Base-by-base conservation (phyloP, 495 filamentous ascomycete genomes). In the Bryoglossum gracile region DNA sequence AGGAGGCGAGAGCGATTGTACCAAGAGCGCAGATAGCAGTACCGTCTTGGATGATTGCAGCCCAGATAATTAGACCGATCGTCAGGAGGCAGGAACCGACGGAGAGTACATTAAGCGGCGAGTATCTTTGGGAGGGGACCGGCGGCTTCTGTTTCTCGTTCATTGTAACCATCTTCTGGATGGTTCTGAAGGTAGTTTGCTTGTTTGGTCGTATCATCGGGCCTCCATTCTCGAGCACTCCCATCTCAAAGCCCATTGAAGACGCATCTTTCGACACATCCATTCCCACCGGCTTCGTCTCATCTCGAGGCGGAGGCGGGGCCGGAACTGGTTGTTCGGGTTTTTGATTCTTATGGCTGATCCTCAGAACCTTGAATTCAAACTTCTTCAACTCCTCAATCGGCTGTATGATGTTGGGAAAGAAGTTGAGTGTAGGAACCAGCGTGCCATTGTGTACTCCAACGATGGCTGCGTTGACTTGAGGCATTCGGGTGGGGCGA, bases 351-450 rank as follows among this genome's bases (percentile, higher is more conserved):
- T 57, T 62, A 47, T 72, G 73, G 49, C 46, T 63, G 30, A 80
- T 77, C 50, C 65, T 57, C 17, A 71, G 55, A 42, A 75, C 72
- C 41, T 64, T 59, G 59, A 77, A 75, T 3, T 54, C 53, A 49
- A 71, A 75, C 13, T 71, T 57, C 22, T 56, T 57, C 3, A 78
- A 43, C 4, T 71, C 64, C 19, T 76, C 73, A 8, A 78, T 71
- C 2, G 70, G 68, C 48, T 78, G 75, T 42, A 83, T 69, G 41
- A 81, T 73, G 48, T 78, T 75, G 36, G 77, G 75, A 50, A 82
- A 83, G 63, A 77, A 81, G 37, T 77, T 77, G 22, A 83, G 72
- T 6, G 72, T 68, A 19, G 70, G 67, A 30, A 77, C 65, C 14
- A 71, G 54, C 2, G 66, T 70, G 26, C 80, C 79, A 43, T 70